Conservation (phyloP, 78 protist genomes). For the Dictyostelium purpureum region DNA sequence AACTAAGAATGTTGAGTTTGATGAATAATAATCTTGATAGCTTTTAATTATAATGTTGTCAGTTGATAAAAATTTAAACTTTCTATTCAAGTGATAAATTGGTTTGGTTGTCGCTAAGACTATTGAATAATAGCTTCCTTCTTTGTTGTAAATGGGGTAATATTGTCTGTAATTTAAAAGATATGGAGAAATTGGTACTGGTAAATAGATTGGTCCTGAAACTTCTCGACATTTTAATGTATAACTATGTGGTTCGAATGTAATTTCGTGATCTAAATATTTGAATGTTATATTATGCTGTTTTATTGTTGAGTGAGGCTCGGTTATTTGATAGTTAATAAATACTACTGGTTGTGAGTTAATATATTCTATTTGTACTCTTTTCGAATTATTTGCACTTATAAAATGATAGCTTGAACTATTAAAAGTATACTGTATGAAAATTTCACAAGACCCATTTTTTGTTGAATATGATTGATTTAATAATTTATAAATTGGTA, state of each 20-base stretch:
- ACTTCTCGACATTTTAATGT: not conserved
- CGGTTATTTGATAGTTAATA: not conserved
- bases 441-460: not conserved
- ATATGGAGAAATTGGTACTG: no score
- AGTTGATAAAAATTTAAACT: not conserved
- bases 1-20: not conserved
- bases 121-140: constrained; percentile 1
- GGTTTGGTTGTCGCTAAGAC: not conserved
- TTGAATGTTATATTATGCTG: not conserved
- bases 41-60: not conserved
- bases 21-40: not conserved
- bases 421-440: not conserved
- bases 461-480: not conserved
- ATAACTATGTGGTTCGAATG: not conserved
- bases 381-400: not conserved
- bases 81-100: not conserved
- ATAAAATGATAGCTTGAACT: not conserved
- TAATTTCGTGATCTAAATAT: not conserved
- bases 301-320: not conserved
- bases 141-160: no score
- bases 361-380: not conserved
- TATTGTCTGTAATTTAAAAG: no score
- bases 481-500: not conserved
- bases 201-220: no score
- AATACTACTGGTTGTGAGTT: not conserved